Percentiles rank a stretch among this genome's conserved stretches.
These are phyloP conservation scores for Tulasnella sp. DNA, from an alignment of 768 basidiomycete species.

Conservation along the genomic window DNA sequence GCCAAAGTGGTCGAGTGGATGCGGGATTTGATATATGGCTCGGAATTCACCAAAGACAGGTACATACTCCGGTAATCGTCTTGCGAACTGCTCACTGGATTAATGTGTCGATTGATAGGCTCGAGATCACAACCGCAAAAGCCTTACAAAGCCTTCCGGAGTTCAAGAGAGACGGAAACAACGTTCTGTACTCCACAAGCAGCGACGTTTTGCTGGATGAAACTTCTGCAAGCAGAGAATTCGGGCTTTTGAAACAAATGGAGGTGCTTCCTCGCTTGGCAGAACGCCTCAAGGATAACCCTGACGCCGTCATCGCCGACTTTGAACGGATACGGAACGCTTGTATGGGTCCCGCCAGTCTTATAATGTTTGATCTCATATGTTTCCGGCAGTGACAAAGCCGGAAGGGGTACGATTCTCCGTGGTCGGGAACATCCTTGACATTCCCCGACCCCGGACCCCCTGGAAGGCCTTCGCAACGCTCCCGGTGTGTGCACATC, in stretches of 20 bases:
- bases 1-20: conserved; percentile 77
- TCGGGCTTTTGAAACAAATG: conserved; percentile 55
- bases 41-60: conserved; percentile 71
- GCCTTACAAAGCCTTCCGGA: conserved; percentile 82
- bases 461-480: conserved; percentile 58
- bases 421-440: conserved; percentile 75
- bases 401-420: conserved; percentile 78
- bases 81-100: neutral
- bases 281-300: conserved; percentile 56
- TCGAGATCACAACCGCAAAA: conserved; percentile 77
- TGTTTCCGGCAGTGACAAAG: conserved; percentile 48
- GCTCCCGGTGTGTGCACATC: conserved; percentile 39
- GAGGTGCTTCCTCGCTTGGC: conserved; percentile 69
- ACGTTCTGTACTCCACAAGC: conserved; percentile 62
- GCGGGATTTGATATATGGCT: conserved; percentile 62
- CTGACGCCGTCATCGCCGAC: conserved; percentile 56
- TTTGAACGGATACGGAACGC: conserved; percentile 60
- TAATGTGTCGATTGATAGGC: conserved; percentile 31
- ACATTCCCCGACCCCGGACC: conserved; percentile 55
- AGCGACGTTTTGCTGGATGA: conserved; percentile 52
- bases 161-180: conserved; percentile 77
- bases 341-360: conserved; percentile 39
- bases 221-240: conserved; percentile 54
- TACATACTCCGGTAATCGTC: conserved; percentile 25
- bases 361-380: neutral